Evolutionary conservation across 495 filamentous ascomycete genomes (phyloP), one percentile per base, ranked within the genome.

Genomic region (Physcia stellaris): DNA sequence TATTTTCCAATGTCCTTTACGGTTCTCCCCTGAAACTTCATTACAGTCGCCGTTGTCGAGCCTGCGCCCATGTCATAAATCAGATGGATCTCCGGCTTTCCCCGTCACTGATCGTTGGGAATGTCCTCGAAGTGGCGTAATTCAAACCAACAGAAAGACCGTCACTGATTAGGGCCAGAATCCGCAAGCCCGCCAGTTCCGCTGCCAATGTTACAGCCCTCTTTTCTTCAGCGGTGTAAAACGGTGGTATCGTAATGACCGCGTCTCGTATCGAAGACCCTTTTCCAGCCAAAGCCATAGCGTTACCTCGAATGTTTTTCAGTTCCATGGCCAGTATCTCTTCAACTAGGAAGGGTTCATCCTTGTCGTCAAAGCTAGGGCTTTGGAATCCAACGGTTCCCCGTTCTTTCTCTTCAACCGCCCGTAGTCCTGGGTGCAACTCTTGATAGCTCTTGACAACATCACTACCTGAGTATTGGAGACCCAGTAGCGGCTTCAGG

Each of bases 21-120:
- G 4, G 68, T 79, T 47, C 75, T 75, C 51, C 80, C 83, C 55
- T 93, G 87, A 64, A 96, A 94, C 49, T 73, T 80, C 54, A 99
- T 53, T 13, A 99, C 67, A 6, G 86, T 92, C n/a, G 88, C 90
- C 41, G 85, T 93, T 12, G 92, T 84, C n/a, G 85, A 93, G 6
- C 90, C 90, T 50, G 90, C 90, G 42, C 90, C 90, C 87, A 96
- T 95, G 50, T 99, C 92, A 48, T 86, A 96, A 13, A 99, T 73
- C 52, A 99, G 66, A 54, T 99, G 85, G 50, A 81, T 73, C 57
- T 99, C 90, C 3, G 90, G 83, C 64, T 84, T 87, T 48, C 77
- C 79, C 86, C 87, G 39, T 88, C 78, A 29, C 71, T 80, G 26
- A 92, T 63, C 43, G 68, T 82, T 12, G 85, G 84, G 60, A 99